A percentile compares a stretch with the other conserved stretches of the same genome.
These are phyloP conservation scores for Tetrahymena thermophila DNA, from an alignment of 73 alveolate species.

Conservation along the genomic window DNA sequence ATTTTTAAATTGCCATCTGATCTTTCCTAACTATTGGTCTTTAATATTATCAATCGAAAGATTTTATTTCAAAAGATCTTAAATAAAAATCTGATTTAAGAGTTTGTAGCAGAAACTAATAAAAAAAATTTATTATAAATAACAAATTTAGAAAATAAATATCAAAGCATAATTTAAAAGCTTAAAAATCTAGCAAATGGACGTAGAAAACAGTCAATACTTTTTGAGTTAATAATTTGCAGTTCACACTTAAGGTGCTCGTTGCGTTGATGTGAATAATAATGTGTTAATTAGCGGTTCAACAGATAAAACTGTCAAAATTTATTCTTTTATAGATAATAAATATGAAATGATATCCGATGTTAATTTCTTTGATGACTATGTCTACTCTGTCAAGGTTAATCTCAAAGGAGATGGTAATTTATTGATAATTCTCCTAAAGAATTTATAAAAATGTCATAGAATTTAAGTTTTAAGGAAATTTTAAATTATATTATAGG, in stretches of 20 bases:
- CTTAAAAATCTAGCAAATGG: background rate
- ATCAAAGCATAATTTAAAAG: background rate
- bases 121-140: too few species aligned
- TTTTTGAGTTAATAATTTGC: background rate
- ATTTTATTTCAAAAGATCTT: background rate
- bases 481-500: slow-evolving; percentile 38
- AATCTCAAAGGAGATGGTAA: slow-evolving; percentile 20
- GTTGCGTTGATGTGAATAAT: background rate
- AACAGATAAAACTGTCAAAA: slow-evolving; percentile 23
- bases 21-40: background rate
- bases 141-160: too few species aligned
- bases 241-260: background rate
- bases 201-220: background rate
- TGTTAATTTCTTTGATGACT: slow-evolving; percentile 63
- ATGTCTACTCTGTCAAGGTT: slow-evolving; percentile 47
- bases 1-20: background rate
- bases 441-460: slow-evolving; percentile 8
- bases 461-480: too few species aligned
- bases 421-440: background rate
- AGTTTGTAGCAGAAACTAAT: background rate
- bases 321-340: slow-evolving; percentile 13
- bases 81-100: background rate
- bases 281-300: background rate
- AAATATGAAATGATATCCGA: slow-evolving; percentile 45
- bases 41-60: background rate